Evolutionary conservation across 371 early-diverging fungal species (phyloP).

Genomic region (Mucor piriformis): DNA sequence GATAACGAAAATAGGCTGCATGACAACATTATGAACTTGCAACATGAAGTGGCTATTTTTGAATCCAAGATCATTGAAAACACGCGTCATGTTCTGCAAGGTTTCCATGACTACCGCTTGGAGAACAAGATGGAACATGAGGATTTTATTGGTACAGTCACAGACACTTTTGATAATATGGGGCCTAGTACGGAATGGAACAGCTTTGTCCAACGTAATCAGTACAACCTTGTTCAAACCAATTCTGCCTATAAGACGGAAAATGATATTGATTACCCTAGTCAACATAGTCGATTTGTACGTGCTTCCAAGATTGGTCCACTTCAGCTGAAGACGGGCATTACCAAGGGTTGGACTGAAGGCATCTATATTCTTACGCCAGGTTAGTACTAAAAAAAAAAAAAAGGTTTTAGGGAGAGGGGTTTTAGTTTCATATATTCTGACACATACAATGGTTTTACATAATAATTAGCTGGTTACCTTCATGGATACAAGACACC

Average conservation of each 20-base stretch:
- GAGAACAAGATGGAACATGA: slow-evolving; percentile 36
- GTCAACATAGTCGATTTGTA: slow-evolving; percentile 38
- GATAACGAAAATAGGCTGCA: slow-evolving; percentile 50
- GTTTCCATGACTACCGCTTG: slow-evolving; percentile 36
- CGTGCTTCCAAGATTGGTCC: slow-evolving; percentile 47
- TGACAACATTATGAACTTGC: slow-evolving; percentile 42
- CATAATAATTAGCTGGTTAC: slow-evolving; percentile 39
- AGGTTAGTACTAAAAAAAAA: slow-evolving; percentile 23
- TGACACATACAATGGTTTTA: neutral
- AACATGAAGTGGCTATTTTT: slow-evolving; percentile 44
- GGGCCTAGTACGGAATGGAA: slow-evolving; percentile 47
- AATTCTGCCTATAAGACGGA: slow-evolving; percentile 50
- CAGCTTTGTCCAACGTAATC: slow-evolving; percentile 43
- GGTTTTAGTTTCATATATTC: neutral
- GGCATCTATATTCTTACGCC: slow-evolving; percentile 49
- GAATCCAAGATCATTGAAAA: slow-evolving; percentile 44
- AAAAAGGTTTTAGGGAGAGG: no score
- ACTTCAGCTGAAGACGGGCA: slow-evolving; percentile 31
- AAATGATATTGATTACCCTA: slow-evolving; percentile 39
- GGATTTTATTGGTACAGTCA: slow-evolving; percentile 30
- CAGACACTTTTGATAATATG: slow-evolving; percentile 24
- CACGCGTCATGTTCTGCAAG: slow-evolving; percentile 28
- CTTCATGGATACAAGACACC: slow-evolving; percentile 51
- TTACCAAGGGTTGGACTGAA: slow-evolving; percentile 35
- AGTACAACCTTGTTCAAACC: slow-evolving; percentile 34